A percentile compares a stretch with the other conserved stretches of the same genome.
phyloP scores from a whole-genome alignment of 331 rosid genomes.

The Cydonia oblonga region DNA sequence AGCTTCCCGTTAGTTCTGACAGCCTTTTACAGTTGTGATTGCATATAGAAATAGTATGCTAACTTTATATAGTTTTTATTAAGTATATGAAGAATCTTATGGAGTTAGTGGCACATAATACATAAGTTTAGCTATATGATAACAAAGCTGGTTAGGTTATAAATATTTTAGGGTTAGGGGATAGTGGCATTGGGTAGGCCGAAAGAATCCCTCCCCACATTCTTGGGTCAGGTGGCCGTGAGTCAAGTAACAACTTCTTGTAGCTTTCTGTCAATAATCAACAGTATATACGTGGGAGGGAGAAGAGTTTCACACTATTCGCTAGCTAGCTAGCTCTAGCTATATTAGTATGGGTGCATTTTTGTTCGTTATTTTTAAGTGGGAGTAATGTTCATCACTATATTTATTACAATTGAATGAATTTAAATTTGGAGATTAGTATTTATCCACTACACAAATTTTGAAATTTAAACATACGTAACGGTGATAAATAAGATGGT shows the following conservation, averaged over 20 bases:
- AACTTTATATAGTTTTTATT: background rate
- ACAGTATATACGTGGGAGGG: background rate
- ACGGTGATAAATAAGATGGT: too few relatives aligned
- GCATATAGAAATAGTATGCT: background rate
- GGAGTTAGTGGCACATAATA: background rate
- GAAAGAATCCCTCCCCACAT: background rate
- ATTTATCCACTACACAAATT: too few relatives aligned
- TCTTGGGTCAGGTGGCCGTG: background rate
- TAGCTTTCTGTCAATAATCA: background rate
- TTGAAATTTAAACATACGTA: too few relatives aligned
- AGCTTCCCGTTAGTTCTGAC: background rate
- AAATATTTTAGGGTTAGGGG: background rate
- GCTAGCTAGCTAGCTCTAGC: background rate
- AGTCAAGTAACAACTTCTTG: background rate
- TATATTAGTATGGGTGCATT: background rate
- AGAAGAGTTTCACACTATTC: background rate
- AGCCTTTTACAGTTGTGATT: constrained; percentile 12
- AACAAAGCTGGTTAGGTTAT: background rate
- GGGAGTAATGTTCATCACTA: too few relatives aligned
- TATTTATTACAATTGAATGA: too few relatives aligned
- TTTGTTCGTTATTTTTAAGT: too few relatives aligned
- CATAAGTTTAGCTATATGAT: background rate
- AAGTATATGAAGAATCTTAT: constrained; percentile 3
- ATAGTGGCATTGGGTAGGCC: constrained; percentile 5
- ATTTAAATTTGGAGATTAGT: too few relatives aligned